Conservation (phyloP, 129 eudicot species). For the Cynara cardunculus region DNA sequence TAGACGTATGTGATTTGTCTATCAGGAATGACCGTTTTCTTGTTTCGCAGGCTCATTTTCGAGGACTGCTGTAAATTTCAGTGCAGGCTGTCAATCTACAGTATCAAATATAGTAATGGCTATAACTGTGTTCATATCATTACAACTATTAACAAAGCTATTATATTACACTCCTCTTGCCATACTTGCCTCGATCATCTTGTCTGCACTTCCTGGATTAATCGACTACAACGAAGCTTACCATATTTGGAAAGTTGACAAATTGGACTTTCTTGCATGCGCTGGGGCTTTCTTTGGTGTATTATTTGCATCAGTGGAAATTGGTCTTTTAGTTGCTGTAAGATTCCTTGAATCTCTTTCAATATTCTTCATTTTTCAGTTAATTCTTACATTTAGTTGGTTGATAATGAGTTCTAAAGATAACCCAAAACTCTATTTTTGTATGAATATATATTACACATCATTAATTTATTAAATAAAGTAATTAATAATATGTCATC, state of each 20-base stretch:
- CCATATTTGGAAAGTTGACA: conserved; percentile 66
- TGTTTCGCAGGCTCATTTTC: conserved; percentile 57
- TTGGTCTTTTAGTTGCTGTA: conserved; percentile 70
- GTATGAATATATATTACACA: background rate
- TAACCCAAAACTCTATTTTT: background rate
- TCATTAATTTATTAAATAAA: background rate
- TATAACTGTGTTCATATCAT: conserved; percentile 48
- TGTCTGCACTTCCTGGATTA: conserved; percentile 71
- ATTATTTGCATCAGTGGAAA: conserved; percentile 56
- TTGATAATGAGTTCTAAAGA: background rate
- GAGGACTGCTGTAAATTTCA: conserved; percentile 62
- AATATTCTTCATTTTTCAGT: background rate
- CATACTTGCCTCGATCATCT: conserved; percentile 57
- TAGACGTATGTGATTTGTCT: background rate
- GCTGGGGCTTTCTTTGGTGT: conserved; percentile 60
- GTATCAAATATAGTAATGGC: conserved; percentile 71
- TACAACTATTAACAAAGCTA: conserved; percentile 45
- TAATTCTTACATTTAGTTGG: background rate
- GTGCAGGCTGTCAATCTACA: conserved; percentile 53
- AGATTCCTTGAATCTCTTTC: background rate
- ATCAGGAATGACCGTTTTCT: background rate
- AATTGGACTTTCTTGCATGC: conserved; percentile 59
- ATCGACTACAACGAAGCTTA: conserved; percentile 51
- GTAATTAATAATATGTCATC: too few relatives aligned
- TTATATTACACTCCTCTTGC: conserved; percentile 62